phyloP scores from a whole-genome alignment of 2,329 filamentous ascomycete species.

The Colletotrichum karsti region DNA sequence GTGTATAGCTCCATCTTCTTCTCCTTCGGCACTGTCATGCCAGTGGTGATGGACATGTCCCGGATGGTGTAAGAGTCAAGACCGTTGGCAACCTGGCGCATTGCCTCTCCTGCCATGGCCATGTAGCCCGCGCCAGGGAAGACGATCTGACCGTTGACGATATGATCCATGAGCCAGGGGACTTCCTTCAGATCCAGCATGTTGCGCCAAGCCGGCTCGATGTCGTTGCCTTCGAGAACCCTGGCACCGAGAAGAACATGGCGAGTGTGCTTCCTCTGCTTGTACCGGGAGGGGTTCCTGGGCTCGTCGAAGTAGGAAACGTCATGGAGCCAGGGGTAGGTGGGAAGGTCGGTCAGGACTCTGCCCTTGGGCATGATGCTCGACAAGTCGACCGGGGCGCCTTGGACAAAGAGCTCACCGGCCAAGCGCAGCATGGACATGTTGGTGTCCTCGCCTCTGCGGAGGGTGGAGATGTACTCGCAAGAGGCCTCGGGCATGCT shows the following conservation, averaged over 20 bases:
- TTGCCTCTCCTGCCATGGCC: slow-evolving; percentile 14
- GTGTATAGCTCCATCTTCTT: slow-evolving; percentile 41
- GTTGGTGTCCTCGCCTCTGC: slow-evolving; percentile 59
- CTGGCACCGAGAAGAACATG: slow-evolving; percentile 10
- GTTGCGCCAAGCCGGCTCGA: slow-evolving; percentile 19
- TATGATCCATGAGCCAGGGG: slow-evolving; percentile 16
- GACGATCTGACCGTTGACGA: slow-evolving; percentile 15
- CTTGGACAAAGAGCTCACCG: slow-evolving; percentile 52
- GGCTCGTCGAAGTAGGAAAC: slow-evolving; percentile 11
- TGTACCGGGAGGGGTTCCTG: neutral
- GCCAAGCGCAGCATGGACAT: slow-evolving; percentile 53
- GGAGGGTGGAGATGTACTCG: slow-evolving; percentile 54
- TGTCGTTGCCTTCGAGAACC: slow-evolving; percentile 12
- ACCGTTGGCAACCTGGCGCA: slow-evolving; percentile 3
- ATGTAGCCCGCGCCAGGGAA: slow-evolving; percentile 20
- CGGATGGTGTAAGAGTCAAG: slow-evolving; percentile 37
- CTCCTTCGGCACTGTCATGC: slow-evolving; percentile 37
- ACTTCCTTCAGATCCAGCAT: slow-evolving; percentile 20
- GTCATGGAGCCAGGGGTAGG: slow-evolving; percentile 18
- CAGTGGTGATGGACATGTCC: slow-evolving; percentile 38
- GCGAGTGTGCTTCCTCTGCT: slow-evolving; percentile 1
- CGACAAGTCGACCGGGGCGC: slow-evolving; percentile 48
- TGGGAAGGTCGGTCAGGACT: slow-evolving; percentile 3
- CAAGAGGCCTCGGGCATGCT: slow-evolving; percentile 15
- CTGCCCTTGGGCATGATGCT: neutral